Conservation (phyloP, 768 basidiomycete genomes). For the Plicaturopsis crispa region DNA sequence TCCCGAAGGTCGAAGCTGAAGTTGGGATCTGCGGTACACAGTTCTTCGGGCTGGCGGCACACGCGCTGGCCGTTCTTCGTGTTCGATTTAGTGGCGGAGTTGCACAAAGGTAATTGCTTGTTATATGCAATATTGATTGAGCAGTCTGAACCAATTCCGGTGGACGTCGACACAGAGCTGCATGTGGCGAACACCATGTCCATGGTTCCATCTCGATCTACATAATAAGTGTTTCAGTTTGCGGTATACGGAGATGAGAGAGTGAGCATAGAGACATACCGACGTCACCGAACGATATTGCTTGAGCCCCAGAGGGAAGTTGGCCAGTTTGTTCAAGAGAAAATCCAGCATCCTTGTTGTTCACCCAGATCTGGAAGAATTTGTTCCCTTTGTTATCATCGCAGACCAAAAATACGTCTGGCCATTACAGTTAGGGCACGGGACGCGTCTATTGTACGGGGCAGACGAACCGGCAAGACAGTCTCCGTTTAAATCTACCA, state of each 20-base stretch:
- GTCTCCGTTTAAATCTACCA: slow-evolving; percentile 92
- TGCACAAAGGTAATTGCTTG: slow-evolving; percentile 78
- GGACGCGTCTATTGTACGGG: no score
- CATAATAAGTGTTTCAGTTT: slow-evolving; percentile 3
- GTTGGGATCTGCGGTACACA: slow-evolving; percentile 74
- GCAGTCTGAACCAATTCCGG: slow-evolving; percentile 72
- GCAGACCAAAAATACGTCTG: slow-evolving; percentile 89
- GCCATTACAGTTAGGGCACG: no score
- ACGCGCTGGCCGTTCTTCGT: slow-evolving; percentile 40
- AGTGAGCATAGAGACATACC: slow-evolving; percentile 35
- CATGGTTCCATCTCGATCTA: slow-evolving; percentile 93
- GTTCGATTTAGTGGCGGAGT: slow-evolving; percentile 41
- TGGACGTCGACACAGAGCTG: slow-evolving; percentile 51
- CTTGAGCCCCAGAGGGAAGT: slow-evolving; percentile 70
- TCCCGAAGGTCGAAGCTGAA: slow-evolving; percentile 71
- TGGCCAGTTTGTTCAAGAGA: slow-evolving; percentile 54
- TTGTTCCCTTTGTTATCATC: slow-evolving; percentile 48
- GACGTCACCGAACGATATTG: slow-evolving; percentile 86
- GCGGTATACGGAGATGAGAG: not conserved
- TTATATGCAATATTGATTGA: slow-evolving; percentile 91
- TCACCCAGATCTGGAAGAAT: slow-evolving; percentile 89
- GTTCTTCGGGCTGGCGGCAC: slow-evolving; percentile 72
- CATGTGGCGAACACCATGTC: slow-evolving; percentile 93
- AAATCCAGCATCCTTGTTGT: slow-evolving; percentile 74
- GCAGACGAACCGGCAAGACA: slow-evolving; percentile 81